A percentile compares a stretch with the other conserved stretches of the same genome.
phyloP scores from a whole-genome alignment of 1,139 yeast genomes.

The Saccharomyces pastorianus region DNA sequence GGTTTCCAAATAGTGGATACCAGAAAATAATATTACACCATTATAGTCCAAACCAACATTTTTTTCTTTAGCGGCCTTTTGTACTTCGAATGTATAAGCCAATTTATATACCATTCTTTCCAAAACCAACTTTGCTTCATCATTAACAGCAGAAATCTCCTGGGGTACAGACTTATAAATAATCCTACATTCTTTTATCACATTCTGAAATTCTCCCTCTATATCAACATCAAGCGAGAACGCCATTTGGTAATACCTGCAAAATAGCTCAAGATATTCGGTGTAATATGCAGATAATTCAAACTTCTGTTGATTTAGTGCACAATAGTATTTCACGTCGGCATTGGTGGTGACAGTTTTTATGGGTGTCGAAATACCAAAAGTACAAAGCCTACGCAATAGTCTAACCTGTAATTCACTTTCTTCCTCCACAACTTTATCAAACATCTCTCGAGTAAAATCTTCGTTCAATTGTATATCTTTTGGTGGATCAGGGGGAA shows the following conservation, averaged over 20 bases:
- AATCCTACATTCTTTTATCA: constrained; percentile 17
- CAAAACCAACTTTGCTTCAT: constrained; percentile 26
- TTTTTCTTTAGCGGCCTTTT: constrained; percentile 25
- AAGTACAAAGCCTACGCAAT: constrained; percentile 39
- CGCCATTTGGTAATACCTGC: constrained; percentile 19
- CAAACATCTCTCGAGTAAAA: constrained; percentile 40
- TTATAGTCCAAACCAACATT: constrained; percentile 27
- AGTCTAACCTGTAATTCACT: constrained; percentile 27
- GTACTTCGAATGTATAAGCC: constrained; percentile 33
- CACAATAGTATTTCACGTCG: constrained; percentile 15
- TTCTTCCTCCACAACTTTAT: constrained; percentile 25
- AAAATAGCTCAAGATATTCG: constrained; percentile 27
- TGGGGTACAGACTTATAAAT: constrained; percentile 27
- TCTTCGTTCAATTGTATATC: constrained; percentile 15
- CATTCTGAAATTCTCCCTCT: constrained; percentile 34
- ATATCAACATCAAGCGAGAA: constrained; percentile 47
- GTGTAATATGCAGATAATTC: constrained; percentile 7
- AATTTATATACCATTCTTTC: constrained; percentile 34
- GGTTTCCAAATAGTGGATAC: constrained; percentile 27
- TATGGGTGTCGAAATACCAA: constrained; percentile 38
- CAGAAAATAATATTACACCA: constrained; percentile 32
- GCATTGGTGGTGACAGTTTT: constrained; percentile 17
- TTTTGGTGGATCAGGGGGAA: constrained; percentile 37
- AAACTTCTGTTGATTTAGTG: constrained; percentile 7
- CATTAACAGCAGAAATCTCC: constrained; percentile 23